Conservation (phyloP, 2,329 filamentous ascomycete genomes). For the Coniochaeta ligniaria region DNA sequence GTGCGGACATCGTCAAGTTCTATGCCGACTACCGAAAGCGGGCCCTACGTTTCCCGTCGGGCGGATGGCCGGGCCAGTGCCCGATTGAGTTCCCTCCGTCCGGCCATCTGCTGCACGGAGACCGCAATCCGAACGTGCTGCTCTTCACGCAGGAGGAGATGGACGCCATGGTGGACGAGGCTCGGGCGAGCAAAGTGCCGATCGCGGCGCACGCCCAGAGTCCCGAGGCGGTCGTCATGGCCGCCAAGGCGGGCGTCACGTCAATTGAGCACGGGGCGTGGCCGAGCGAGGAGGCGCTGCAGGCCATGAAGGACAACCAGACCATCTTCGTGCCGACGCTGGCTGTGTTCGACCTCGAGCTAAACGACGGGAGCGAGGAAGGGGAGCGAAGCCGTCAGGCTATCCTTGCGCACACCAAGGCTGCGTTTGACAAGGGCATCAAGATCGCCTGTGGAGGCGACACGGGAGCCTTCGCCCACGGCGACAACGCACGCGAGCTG, state of each 20-base stretch:
- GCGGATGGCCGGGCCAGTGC: constrained; percentile 8
- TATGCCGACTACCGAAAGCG: constrained; percentile 41
- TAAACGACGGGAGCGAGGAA: constrained; percentile 15
- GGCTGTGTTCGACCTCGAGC: constrained; percentile 11
- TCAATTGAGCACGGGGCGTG: constrained; percentile 38
- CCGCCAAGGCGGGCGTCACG: constrained; percentile 36
- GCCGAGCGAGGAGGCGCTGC: constrained; percentile 27
- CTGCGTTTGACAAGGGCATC: constrained; percentile 37
- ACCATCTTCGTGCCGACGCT: constrained; percentile 48
- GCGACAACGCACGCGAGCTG: constrained; percentile 43
- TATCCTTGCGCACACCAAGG: constrained; percentile 22
- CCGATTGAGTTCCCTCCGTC: constrained; percentile 26
- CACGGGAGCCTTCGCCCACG: constrained; percentile 46
- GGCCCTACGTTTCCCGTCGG: constrained; percentile 32
- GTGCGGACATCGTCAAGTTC: constrained; percentile 44
- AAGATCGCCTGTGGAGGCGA: constrained; percentile 45
- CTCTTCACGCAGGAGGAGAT: constrained; percentile 42
- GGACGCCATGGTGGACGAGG: constrained; percentile 40
- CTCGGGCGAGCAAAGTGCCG: constrained; percentile 28
- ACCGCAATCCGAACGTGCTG: constrained; percentile 32
- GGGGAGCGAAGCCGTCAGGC: constrained; percentile 25
- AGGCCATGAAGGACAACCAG: constrained; percentile 33
- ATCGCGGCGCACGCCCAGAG: constrained; percentile 36
- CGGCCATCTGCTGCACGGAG: constrained; percentile 9
- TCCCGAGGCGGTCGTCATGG: constrained; percentile 34